phyloP scores from a whole-genome alignment of 1,139 yeast species.

The Geotrichum reessii region DNA sequence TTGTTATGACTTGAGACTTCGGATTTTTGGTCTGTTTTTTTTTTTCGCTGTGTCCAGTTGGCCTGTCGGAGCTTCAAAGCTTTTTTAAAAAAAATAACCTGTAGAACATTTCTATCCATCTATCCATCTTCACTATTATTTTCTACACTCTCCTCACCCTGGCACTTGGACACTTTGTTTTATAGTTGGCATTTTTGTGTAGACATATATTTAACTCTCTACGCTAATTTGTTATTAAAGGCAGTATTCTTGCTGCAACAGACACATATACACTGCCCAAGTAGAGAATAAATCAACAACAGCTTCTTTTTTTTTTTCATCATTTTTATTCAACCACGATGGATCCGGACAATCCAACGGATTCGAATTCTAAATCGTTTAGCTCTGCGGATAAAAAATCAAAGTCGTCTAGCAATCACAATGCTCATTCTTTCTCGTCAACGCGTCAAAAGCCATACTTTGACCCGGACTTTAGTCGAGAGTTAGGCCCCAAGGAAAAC shows the following conservation, averaged over 20 bases:
- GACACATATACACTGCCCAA: not conserved
- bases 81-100: not conserved
- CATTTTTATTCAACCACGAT: not conserved
- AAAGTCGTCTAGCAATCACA: not conserved
- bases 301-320: not conserved
- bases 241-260: not conserved
- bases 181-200: not conserved
- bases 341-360: not conserved
- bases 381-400: not conserved
- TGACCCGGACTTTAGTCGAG: not conserved
- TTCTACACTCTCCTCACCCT: not conserved
- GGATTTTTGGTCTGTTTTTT: not conserved
- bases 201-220: not conserved
- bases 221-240: not conserved
- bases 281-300: not conserved
- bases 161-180: not conserved
- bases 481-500: not conserved
- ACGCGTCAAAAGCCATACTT: not conserved
- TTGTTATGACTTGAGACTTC: not conserved
- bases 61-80: not conserved
- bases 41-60: not conserved
- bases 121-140: not conserved
- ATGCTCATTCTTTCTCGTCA: not conserved
- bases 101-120: not conserved
- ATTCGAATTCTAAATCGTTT: not conserved